Percentiles rank a stretch among this genome's conserved stretches.
phyloP scores from a whole-genome alignment of 441 rosid species.

The Aquilaria agallochum region DNA sequence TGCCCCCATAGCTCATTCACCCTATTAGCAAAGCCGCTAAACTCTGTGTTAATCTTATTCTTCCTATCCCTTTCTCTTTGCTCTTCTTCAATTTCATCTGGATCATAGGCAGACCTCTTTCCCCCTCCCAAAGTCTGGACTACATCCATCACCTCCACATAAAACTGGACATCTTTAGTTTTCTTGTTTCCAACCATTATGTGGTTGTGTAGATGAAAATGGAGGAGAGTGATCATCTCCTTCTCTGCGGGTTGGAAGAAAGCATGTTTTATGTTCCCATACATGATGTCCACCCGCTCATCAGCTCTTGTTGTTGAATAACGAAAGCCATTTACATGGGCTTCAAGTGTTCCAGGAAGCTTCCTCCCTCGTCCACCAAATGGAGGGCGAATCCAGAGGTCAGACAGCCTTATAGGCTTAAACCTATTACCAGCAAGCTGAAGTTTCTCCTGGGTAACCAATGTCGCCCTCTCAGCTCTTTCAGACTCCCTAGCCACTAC shows the following conservation, averaged over 20 bases:
- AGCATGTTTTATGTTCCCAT: constrained; percentile 74
- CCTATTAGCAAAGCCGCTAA: constrained; percentile 73
- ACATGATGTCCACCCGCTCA: constrained; percentile 78
- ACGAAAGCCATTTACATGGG: constrained; percentile 76
- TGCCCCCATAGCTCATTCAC: constrained; percentile 87
- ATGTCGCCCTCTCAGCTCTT: constrained; percentile 86
- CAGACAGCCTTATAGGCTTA: constrained; percentile 70
- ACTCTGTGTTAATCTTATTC: constrained; percentile 83
- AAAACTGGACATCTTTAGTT: constrained; percentile 90
- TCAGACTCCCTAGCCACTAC: constrained; percentile 78
- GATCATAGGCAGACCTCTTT: constrained; percentile 88
- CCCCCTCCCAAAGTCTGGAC: constrained; percentile 84
- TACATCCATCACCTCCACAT: constrained; percentile 82
- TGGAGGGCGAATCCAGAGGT: constrained; percentile 79
- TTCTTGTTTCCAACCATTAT: constrained; percentile 90
- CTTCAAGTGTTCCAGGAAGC: constrained; percentile 76
- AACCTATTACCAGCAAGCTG: constrained; percentile 74
- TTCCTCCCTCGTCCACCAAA: constrained; percentile 87
- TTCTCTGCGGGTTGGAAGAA: constrained; percentile 93
- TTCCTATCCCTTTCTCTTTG: constrained; percentile 81
- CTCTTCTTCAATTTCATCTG: constrained; percentile 94
- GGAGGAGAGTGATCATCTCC: constrained; percentile 85
- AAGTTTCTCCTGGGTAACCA: constrained; percentile 84
- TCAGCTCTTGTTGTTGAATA: constrained; percentile 66
- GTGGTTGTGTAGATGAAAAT: constrained; percentile 84